phyloP scores from a whole-genome alignment of 2,329 filamentous ascomycete species.

The Albifimbria verrucaria region DNA sequence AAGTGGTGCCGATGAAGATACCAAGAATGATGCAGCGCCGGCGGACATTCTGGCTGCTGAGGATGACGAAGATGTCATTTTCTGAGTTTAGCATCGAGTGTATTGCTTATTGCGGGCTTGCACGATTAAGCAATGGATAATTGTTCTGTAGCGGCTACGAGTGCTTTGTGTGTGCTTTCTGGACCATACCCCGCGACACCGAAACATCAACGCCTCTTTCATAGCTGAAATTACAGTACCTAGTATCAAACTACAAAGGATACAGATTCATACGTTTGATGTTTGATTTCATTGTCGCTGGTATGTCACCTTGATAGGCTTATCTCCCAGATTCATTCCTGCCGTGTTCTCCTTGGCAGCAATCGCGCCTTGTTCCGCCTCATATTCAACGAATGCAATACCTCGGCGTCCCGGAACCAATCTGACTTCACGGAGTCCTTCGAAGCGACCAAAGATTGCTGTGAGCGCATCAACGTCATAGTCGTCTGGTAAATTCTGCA shows the following conservation, averaged over 20 bases:
- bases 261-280: too few species aligned
- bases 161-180: not conserved
- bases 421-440: conserved; percentile 91
- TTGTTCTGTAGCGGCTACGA: too few species aligned
- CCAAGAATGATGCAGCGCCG: conserved; percentile 34
- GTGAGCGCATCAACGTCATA: conserved; percentile 78
- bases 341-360: conserved; percentile 90
- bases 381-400: conserved; percentile 96
- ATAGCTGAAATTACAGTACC: too few species aligned
- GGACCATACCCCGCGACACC: too few species aligned
- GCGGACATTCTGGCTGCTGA: conserved; percentile 69
- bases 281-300: conserved; percentile 83
- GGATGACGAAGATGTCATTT: conserved; percentile 84
- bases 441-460: conserved; percentile 80
- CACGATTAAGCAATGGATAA: too few species aligned
- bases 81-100: conserved; percentile 52
- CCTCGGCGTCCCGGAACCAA: conserved; percentile 81
- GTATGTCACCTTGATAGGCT: conserved; percentile 92
- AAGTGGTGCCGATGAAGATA: conserved; percentile 29
- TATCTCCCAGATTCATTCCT: conserved; percentile 73
- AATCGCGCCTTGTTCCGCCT: conserved; percentile 83
- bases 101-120: too few species aligned
- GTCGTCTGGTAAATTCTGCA: conserved; percentile 87
- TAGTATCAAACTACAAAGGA: too few species aligned
- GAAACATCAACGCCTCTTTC: too few species aligned